A percentile compares a stretch with the other conserved stretches of the same genome.
phyloP scores from a whole-genome alignment of 169 alveolate genomes.

The Plasmodium gaboni region DNA sequence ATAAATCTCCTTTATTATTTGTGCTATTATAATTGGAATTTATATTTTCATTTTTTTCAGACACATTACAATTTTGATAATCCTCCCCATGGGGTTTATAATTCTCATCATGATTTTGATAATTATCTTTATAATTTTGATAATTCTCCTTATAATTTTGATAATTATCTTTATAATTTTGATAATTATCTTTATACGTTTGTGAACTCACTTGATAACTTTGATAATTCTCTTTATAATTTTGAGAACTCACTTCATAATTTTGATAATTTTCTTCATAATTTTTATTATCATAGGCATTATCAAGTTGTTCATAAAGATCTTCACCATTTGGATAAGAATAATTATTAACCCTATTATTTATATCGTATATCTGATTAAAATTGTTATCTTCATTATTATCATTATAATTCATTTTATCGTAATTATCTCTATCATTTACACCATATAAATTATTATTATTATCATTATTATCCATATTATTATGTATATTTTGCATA shows the following conservation, averaged over 20 bases:
- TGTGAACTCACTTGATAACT: no score
- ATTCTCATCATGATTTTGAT: neutral
- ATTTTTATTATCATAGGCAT: neutral
- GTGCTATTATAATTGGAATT: neutral
- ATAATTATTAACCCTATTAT: neutral
- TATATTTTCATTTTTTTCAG: neutral
- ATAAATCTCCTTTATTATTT: neutral
- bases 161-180: neutral
- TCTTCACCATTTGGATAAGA: neutral
- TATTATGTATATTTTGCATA: constrained; percentile 23
- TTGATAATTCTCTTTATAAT: no score
- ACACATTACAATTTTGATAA: neutral
- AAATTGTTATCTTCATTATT: neutral
- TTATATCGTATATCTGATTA: neutral
- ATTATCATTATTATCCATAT: constrained; percentile 17
- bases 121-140: neutral
- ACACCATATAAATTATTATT: neutral
- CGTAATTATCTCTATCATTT: neutral
- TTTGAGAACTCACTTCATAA: neutral
- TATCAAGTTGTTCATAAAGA: neutral
- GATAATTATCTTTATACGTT: neutral
- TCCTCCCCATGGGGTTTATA: neutral
- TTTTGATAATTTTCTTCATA: neutral
- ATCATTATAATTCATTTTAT: neutral
- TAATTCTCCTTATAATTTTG: no score